Evolutionary conservation across 768 basidiomycete genomes (phyloP), one percentile per base, ranked within the genome.

Genomic region (Gymnopilus dilepis): DNA sequence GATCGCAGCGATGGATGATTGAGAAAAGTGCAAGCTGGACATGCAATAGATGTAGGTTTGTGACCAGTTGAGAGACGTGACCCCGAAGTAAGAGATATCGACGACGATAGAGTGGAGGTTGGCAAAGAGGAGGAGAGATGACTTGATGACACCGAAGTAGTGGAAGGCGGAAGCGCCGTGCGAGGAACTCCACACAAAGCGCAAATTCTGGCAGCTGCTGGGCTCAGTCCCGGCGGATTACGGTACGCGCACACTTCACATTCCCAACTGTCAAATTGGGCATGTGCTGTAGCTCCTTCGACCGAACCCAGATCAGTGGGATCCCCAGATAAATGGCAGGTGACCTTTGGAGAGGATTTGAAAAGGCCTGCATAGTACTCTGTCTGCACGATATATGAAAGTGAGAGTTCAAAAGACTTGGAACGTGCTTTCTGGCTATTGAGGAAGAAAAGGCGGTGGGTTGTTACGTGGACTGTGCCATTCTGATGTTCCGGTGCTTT

Each of bases 281-380:
- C 69, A 68, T 73, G 72, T 62, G 66, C 55, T 62, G 51, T 58
- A 30, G 58, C 58, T 52, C 43, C 43, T 30, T 72, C 67, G 65
- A 73, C 65, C 33, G 56, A 61, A 65, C 67, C 68, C 60, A 60
- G 65, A 13, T 67, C 62, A 61, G 63, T 66, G 42, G 70, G 63
- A 58, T 63, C 69, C 21, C 67, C 58, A 65, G 83, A 76, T 30
- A 94, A 80, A 69, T 87, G 79, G 4, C 96, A 76, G 1, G 97
- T 96, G 59, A 97, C 82, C 75, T 99, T 99, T 1, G 97, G 69
- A 0, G 91, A 94, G 3, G 92, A 95, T 56, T 85, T 91, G 80
- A 98, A 91, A 53, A 98, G 85, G 2, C 97, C 95, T 3, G 89
- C 88, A 71, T 97, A 98, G 73, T 90, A 84, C 56, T 97, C 94